Evolutionary conservation across 768 basidiomycete species (phyloP).

Genomic region (Dictyophora rubrovolvata): DNA sequence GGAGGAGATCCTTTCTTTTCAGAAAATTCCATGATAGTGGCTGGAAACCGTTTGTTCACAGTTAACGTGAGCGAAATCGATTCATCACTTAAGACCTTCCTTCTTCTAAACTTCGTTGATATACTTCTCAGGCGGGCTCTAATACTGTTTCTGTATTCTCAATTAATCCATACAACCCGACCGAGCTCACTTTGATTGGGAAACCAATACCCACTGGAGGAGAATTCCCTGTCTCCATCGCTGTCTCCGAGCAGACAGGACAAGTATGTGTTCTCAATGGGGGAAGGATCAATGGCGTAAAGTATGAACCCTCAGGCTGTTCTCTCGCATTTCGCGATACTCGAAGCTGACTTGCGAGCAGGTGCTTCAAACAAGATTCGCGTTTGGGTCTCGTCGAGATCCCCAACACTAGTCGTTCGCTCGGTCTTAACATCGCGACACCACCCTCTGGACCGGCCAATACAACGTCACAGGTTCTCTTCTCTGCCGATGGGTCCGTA

Average conservation of each 20-base stretch:
- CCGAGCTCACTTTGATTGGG: conserved; percentile 15
- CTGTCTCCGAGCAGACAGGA: conserved; percentile 24
- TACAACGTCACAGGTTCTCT: conserved; percentile 34
- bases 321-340: no score
- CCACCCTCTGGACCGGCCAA: conserved; percentile 40
- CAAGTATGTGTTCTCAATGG: conserved; percentile 33
- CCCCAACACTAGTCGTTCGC: conserved; percentile 31
- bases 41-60: no score
- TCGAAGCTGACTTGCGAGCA: conserved; percentile 7
- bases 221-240: conserved; percentile 20
- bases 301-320: conserved; percentile 16
- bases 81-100: no score
- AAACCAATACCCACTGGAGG: conserved; percentile 15
- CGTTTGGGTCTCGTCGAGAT: conserved; percentile 30
- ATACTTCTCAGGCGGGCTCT: conserved; percentile 10
- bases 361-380: conserved; percentile 36
- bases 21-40: no score
- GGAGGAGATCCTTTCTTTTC: no score
- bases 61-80: no score
- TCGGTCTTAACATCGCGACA: conserved; percentile 40
- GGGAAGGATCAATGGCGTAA: conserved; percentile 34
- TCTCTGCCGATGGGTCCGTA: conserved; percentile 33
- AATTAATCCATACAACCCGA: conserved; percentile 19
- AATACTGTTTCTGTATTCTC: conserved; percentile 29
- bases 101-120: no score